These are phyloP conservation scores for Ophiostoma tasmaniense DNA, from an alignment of 2,329 filamentous ascomycete genomes.

Conservation along the genomic window DNA sequence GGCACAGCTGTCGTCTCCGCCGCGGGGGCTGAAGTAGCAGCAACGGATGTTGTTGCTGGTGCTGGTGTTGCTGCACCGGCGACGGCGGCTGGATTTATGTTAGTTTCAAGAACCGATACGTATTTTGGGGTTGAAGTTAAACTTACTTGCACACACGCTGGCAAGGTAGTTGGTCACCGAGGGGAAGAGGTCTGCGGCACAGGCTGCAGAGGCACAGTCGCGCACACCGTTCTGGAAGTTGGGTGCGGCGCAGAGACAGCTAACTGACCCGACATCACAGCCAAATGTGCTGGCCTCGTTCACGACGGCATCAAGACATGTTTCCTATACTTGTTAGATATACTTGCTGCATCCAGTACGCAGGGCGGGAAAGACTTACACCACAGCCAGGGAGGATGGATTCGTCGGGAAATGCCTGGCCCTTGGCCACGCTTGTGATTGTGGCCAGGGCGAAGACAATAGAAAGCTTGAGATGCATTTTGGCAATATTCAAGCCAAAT, in stretches of 20 bases:
- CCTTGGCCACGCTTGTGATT: slow-evolving; percentile 3
- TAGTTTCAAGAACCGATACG: not conserved
- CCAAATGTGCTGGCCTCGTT: slow-evolving; percentile 15
- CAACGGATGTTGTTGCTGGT: slow-evolving; percentile 9
- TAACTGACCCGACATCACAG: slow-evolving; percentile 14
- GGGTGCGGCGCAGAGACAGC: slow-evolving; percentile 20
- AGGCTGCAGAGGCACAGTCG: slow-evolving; percentile 20
- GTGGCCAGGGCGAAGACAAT: slow-evolving; percentile 11
- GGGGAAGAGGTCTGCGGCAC: slow-evolving; percentile 18
- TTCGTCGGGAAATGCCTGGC: slow-evolving; percentile 18
- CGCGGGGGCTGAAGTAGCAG: not conserved
- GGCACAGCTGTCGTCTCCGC: not conserved
- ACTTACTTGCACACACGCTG: slow-evolving; percentile 22
- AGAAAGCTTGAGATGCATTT: slow-evolving; percentile 14
- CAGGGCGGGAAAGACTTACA: slow-evolving; percentile 14
- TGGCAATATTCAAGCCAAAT: not conserved
- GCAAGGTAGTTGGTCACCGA: slow-evolving; percentile 19
- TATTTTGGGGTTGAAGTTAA: too few relatives aligned
- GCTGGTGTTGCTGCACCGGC: slow-evolving; percentile 4
- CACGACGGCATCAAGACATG: slow-evolving; percentile 19
- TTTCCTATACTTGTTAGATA: slow-evolving; percentile 18
- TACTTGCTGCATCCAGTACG: not conserved
- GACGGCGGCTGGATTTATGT: not conserved
- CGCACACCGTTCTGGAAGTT: slow-evolving; percentile 19
- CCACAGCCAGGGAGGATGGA: slow-evolving; percentile 19